Evolutionary conservation across 75 land plant species (phyloP).

Genomic region (Sequoiadendron giganteum): DNA sequence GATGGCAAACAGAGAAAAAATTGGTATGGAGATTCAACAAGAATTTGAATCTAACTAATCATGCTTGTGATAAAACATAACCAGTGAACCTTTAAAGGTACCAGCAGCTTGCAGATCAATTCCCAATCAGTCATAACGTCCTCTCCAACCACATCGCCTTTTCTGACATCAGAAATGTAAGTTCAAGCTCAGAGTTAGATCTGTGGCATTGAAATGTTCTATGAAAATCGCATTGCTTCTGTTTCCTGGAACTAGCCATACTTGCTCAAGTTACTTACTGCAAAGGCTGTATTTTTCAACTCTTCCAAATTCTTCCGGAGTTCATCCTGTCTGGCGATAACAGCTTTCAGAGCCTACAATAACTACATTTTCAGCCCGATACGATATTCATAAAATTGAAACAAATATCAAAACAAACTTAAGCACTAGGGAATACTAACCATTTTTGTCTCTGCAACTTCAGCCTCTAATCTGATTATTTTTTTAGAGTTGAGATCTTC

Average conservation of each 20-base stretch:
- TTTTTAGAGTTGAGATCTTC: constrained; percentile 1
- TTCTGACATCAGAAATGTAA: constrained; percentile 5
- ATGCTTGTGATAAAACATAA: not conserved
- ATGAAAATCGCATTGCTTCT: not conserved
- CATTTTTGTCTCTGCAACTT: constrained; percentile 9
- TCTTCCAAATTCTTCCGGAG: not conserved
- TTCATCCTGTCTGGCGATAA: not conserved
- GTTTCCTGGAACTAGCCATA: not conserved
- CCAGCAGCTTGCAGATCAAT: not conserved
- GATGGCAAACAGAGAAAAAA: constrained; percentile 5
- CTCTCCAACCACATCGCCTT: constrained; percentile 3
- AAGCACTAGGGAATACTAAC: constrained; percentile 1
- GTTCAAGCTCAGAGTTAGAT: not conserved
- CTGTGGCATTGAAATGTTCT: not conserved
- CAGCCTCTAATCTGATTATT: not conserved
- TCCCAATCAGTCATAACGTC: not conserved
- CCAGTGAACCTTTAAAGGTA: not conserved
- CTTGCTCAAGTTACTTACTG: not conserved
- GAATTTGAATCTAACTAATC: not conserved
- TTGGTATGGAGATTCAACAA: not conserved
- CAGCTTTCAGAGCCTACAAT: not conserved
- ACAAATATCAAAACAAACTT: not conserved
- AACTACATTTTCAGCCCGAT: not conserved
- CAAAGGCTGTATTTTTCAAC: constrained; percentile 3
- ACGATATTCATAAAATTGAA: not conserved